These are phyloP conservation scores for Plasmodium falciparum DNA, from an alignment of 169 alveolate genomes.

Conservation along the genomic window DNA sequence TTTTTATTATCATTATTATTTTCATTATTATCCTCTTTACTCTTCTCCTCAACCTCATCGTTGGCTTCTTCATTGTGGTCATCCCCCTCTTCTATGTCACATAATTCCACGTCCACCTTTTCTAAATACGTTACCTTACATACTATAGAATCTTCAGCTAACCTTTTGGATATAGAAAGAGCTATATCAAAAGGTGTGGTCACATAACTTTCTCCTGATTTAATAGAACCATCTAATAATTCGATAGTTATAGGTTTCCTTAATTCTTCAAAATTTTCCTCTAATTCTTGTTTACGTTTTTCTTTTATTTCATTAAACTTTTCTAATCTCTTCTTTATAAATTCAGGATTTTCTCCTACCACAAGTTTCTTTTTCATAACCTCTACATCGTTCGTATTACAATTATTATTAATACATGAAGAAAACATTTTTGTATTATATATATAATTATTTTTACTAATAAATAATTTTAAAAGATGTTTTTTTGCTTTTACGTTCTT, in stretches of 20 bases:
- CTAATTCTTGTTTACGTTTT: constrained; percentile 69
- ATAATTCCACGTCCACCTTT: constrained; percentile 77
- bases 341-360: constrained; percentile 23
- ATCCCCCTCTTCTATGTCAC: constrained; percentile 89
- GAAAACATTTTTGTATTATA: constrained; percentile 3
- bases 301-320: constrained; percentile 51
- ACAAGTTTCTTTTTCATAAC: constrained; percentile 10
- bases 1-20: not conserved
- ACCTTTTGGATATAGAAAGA: constrained; percentile 89
- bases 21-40: not conserved
- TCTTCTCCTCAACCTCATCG: not conserved
- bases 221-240: constrained; percentile 92
- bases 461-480: too few species aligned
- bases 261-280: constrained; percentile 75
- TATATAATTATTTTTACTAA: not conserved
- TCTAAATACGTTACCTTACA: constrained; percentile 91
- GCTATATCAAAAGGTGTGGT: constrained; percentile 95
- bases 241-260: constrained; percentile 89
- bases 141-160: constrained; percentile 92
- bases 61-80: constrained; percentile 73
- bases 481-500: too few species aligned
- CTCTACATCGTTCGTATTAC: not conserved
- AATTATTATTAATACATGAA: not conserved
- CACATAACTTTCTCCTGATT: constrained; percentile 90
- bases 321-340: constrained; percentile 38